Base-by-base conservation (phyloP, 2,329 filamentous ascomycete genomes). In the Diplodia sapinea region DNA sequence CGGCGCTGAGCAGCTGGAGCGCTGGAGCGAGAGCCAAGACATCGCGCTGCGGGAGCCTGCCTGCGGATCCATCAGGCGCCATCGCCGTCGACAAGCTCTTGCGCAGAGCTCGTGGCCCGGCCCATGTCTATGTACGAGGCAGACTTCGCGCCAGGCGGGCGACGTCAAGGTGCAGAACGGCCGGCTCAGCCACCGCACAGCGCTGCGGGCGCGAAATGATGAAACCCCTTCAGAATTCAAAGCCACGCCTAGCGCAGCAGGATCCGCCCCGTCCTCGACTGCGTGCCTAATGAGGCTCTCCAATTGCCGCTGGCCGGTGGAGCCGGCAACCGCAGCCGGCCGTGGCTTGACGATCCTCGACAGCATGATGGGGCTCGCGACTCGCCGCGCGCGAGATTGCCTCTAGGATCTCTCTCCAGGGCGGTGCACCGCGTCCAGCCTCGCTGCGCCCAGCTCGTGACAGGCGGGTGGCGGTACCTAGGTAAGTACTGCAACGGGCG, bases 221-320 rank as follows among this genome's bases (percentile, higher is more conserved):
- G 59, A 63, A 63, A 63, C 59, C 59, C 40, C 57, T 20, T 47
- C 57, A 33, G 36, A 62, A 43, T 49, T 63, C 59, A 63, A 63
- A 63, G 59, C 59, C 59, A 63, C 59, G 59, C 47, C 59, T 50
- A 63, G 59, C 59, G 59, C 59, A 36, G 17, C 57, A 33, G 36
- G 43, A 50, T 50, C 4, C 26, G 26, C 26, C 26, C 26, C 4
- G 26, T 4, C 26, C 26, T 15, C 57, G 57, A 38, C 59, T 31
- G 43, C 51, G 40, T 63, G 59, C 59, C 47, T 63, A 26, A 63
- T 63, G 59, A 63, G 59, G 59, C 59, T 63, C 59, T 63, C 47
- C 6, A 63, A 50, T 40, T 36, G 57, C 57, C 57, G 57, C 29
- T 15, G 38, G 13, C 59, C 20, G 59, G 29, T 51, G 43, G 40